Evolutionary conservation across 1,139 yeast genomes (phyloP), one percentile per base, ranked within the genome.

Genomic region (Eremothecium cymbalariae): DNA sequence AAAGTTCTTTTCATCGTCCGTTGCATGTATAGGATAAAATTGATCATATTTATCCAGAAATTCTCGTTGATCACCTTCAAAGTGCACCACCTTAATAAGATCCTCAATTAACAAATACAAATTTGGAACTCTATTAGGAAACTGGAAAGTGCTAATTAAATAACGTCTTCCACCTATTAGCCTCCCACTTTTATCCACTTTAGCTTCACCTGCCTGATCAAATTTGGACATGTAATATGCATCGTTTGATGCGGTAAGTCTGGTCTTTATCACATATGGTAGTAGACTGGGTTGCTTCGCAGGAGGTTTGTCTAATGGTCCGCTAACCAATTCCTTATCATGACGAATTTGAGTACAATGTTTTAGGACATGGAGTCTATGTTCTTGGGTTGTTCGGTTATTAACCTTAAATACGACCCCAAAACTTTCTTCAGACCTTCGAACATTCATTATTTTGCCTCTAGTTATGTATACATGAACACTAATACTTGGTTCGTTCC

Each of bases 121-220:
- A 9, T 36, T 25, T 11, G 41, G 33, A 7, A 40, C 34, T 12
- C 41, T 31, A 2, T 25, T 32, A 6, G 47, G 34, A 5, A 50
- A 33, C 4, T 37, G 45, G 59, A 90, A 90, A 0, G 88, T 77
- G 41, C 84, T 74, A 46, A 84, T 78, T 39, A 94, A 68, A 62
- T 70, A 90, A 42, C 72, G 70, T 43, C 96, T 68, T 12, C 74
- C 86, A 1, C 82, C 94, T 30, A 54, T 51, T 38, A 90, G 63
- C 34, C 67, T 62, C 7, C 98, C 98, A 37, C 65, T 51, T 21
- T 57, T 65, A 45, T 75, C 77, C 25, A 90, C 72, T 55, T 90
- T 90, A 21, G 63, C 68, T 41, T 77, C 80, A 15, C 97, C 98
- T 34, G 72, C 71, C 4, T 77, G 74, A 59, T 90, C 97, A 8